Percentiles rank a stretch among this genome's conserved stretches.
These are phyloP conservation scores for Ceratocystis harringtonii DNA, from an alignment of 2,329 filamentous ascomycete species.

Conservation along the genomic window DNA sequence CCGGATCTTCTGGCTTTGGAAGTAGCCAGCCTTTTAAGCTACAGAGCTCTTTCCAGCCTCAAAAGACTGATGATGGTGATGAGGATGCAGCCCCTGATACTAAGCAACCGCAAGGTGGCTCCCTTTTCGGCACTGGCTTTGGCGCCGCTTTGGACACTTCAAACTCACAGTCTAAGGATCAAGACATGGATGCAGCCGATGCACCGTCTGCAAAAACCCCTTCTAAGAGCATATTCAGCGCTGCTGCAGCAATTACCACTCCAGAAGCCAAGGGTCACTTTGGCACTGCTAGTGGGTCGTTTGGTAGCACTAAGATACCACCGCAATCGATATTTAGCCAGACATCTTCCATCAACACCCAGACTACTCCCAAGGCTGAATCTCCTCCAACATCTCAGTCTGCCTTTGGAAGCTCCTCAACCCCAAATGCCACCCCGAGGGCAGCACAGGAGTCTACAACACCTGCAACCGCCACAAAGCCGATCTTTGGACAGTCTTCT, in stretches of 20 bases:
- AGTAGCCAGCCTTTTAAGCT: constrained; percentile 45
- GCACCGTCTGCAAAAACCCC: constrained; percentile 26
- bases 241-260: constrained; percentile 4
- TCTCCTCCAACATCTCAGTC: neutral
- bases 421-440: neutral
- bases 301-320: constrained; percentile 5
- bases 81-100: constrained; percentile 33
- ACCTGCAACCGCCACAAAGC: neutral
- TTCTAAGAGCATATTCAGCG: constrained; percentile 25
- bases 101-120: constrained; percentile 24
- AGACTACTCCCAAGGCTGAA: neutral
- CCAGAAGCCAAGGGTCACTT: constrained; percentile 4
- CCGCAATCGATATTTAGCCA: neutral
- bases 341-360: neutral
- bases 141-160: constrained; percentile 36
- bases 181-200: constrained; percentile 35
- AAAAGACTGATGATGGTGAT: constrained; percentile 45
- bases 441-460: neutral
- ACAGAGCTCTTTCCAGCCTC: constrained; percentile 50
- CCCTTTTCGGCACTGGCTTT: constrained; percentile 48
- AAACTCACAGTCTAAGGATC: constrained; percentile 32
- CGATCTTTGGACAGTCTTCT: constrained; percentile 8
- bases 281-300: neutral
- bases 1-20: constrained; percentile 27
- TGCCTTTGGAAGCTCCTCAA: neutral